These are phyloP conservation scores for Allantophomopsis lycopodina DNA, from an alignment of 2,329 filamentous ascomycete genomes.

Conservation along the genomic window DNA sequence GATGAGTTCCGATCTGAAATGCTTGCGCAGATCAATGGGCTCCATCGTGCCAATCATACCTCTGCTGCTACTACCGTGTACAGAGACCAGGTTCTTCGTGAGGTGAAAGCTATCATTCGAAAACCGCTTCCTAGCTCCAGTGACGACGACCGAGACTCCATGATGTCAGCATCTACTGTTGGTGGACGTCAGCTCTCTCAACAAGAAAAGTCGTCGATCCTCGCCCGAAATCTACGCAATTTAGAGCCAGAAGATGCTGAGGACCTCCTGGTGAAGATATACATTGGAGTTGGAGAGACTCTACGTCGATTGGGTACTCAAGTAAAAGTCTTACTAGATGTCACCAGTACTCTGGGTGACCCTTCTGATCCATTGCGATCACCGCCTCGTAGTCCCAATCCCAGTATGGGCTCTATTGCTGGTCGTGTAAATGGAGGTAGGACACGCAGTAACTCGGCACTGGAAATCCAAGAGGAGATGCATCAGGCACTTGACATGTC, in stretches of 20 bases:
- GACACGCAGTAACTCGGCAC: constrained; percentile 6
- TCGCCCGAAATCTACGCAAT: constrained; percentile 77
- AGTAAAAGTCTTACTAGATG: constrained; percentile 87
- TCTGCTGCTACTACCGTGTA: constrained; percentile 72
- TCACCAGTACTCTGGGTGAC: constrained; percentile 61
- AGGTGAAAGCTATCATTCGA: constrained; percentile 76
- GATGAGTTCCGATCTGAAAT: constrained; percentile 59
- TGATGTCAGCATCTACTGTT: constrained; percentile 71
- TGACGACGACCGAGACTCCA: constrained; percentile 86
- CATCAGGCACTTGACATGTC: constrained; percentile 66
- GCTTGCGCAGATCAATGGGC: constrained; percentile 56
- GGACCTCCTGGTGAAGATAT: constrained; percentile 67
- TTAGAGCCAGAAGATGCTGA: constrained; percentile 78
- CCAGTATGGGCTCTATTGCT: constrained; percentile 14
- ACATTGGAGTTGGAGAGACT: constrained; percentile 78
- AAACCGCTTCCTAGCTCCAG: constrained; percentile 80
- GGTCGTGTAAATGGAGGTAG: constrained; percentile 6
- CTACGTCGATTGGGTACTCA: constrained; percentile 76
- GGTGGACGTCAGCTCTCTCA: constrained; percentile 56
- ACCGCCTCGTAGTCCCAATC: constrained; percentile 17
- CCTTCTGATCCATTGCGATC: constrained; percentile 14
- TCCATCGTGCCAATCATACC: constrained; percentile 72
- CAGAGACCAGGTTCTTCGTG: constrained; percentile 69
- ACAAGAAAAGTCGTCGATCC: constrained; percentile 78
- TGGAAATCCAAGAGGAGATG: constrained; percentile 56